Percentiles rank a stretch among this genome's conserved stretches.
Conservation (phyloP, 2,329 filamentous ascomycete species). For the Fusarium sp. region DNA sequence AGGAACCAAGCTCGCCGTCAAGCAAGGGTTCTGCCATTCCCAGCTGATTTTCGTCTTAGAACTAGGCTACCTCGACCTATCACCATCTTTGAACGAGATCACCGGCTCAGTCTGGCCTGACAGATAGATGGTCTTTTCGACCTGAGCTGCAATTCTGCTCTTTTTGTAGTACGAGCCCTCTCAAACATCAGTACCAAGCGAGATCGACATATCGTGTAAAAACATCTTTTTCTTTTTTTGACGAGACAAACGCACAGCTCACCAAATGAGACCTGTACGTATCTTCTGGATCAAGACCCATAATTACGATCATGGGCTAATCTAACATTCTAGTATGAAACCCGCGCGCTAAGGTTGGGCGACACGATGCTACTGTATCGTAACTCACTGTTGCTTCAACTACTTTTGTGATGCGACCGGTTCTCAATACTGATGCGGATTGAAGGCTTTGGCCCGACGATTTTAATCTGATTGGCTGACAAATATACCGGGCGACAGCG, state of each 20-base stretch:
- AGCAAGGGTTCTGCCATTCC: constrained; percentile 2
- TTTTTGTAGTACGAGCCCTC: neutral
- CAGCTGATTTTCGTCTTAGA: neutral
- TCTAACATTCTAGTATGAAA: constrained; percentile 10
- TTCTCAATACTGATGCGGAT: constrained; percentile 11
- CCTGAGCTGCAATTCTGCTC: neutral
- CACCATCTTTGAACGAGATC: neutral
- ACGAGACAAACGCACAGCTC: neutral
- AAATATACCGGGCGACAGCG: neutral
- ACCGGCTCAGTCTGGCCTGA: neutral
- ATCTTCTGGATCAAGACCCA: constrained; percentile 3
- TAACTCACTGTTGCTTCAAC: neutral
- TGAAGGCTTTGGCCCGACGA: constrained; percentile 2
- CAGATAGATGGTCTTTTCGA: neutral
- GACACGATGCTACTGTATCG: neutral
- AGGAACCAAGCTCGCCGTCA: neutral
- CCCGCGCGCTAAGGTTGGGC: constrained; percentile 7
- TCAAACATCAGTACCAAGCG: neutral
- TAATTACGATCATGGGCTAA: neutral
- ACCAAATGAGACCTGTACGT: neutral
- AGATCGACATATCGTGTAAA: constrained; percentile 4
- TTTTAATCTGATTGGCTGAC: neutral
- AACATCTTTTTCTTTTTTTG: neutral
- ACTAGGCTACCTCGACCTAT: neutral
- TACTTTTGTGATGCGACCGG: constrained; percentile 10